These are phyloP conservation scores for Sonneratia caseolaris DNA, from an alignment of 345 rosid genomes.

Conservation along the genomic window DNA sequence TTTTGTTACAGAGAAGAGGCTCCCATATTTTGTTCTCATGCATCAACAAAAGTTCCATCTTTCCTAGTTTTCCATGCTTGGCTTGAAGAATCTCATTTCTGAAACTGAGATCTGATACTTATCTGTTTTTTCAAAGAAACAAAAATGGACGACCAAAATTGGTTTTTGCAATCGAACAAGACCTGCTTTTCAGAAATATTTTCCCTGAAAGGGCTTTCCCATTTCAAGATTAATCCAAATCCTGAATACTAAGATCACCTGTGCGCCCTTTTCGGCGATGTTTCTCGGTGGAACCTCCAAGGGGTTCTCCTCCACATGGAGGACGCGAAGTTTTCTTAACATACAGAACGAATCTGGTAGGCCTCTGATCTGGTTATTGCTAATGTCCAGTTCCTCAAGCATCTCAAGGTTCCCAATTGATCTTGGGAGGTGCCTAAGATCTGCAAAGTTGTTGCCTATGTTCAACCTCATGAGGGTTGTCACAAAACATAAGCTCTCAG, in stretches of 20 bases:
- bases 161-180: not conserved
- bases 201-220: not conserved
- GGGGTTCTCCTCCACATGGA: conserved; percentile 65
- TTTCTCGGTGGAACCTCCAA: conserved; percentile 83
- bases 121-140: not conserved
- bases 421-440: conserved; percentile 67
- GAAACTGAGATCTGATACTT: not conserved
- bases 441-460: conserved; percentile 89
- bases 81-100: not conserved
- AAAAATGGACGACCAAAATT: not conserved
- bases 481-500: conserved; percentile 89
- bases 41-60: not conserved
- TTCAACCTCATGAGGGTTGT: conserved; percentile 80
- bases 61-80: not conserved
- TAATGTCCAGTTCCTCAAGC: conserved; percentile 88
- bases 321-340: conserved; percentile 56
- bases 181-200: not conserved
- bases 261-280: conserved; percentile 74
- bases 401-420: conserved; percentile 87
- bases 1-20: not conserved
- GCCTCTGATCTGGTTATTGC: conserved; percentile 87
- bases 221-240: not conserved
- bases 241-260: conserved; percentile 32
- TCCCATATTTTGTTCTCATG: not conserved
- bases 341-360: conserved; percentile 83